Evolutionary conservation across 1,139 yeast species (phyloP), one percentile per base, ranked within the genome.

Genomic region (Hyphopichia pseudoburtonii): DNA sequence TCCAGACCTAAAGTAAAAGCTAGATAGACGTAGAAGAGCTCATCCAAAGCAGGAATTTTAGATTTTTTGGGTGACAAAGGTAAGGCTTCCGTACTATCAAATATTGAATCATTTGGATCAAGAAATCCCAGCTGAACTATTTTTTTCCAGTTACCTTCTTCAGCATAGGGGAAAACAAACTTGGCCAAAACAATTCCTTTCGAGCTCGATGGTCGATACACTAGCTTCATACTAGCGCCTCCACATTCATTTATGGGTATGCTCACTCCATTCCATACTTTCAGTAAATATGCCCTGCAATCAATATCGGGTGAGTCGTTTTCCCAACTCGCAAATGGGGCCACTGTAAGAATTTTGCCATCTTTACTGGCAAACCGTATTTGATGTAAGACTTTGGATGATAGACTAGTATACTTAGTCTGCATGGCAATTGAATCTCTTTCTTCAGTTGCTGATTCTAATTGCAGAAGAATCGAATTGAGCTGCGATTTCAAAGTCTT

Each of bases 391-490:
- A 21, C 36, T 15, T 28, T 19, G 11, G 25, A n/a, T 8, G 36
- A 12, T 10, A 33, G 8, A 3, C 12, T 17, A 16, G 32, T 14
- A 19, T 9, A n/a, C 11, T 19, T 7, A 9, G 26, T 25, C 12
- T 25, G 10, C 3, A 4, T 3, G 5, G 12, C 29, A 19, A 33
- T 16, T 4, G 15, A 38, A 32, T 33, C 27, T 9, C 28, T 31
- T 28, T 39, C 5, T 48, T 35, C 48, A 55, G 73, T 52, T 58
- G 52, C 46, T 52, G 45, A 54, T 54, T 71, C 48, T 56, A 46
- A 27, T 18, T 27, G 28, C 15, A 26, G 22, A 4, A 33, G 24
- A 10, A 35, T 15, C 4, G 26, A 17, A 26, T 38, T 36, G 3
- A 33, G 23, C 6, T 28, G 23, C 3, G n/a, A 3, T 28, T 33